These are phyloP conservation scores for Metschnikowia reukaufii DNA, from an alignment of 805 yeast genomes.

Conservation along the genomic window DNA sequence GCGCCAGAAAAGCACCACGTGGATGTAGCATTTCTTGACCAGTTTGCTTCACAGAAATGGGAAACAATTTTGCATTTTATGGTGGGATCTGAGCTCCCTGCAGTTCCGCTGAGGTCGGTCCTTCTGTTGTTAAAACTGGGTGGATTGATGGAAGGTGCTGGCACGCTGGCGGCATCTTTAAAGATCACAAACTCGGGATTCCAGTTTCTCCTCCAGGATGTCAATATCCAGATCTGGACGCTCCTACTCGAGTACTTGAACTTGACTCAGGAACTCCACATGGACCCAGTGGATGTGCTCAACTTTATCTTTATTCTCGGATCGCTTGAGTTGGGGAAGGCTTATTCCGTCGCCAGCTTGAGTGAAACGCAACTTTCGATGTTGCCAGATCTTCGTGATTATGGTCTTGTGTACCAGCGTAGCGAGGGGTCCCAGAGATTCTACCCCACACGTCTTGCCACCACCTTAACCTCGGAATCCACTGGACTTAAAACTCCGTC, in stretches of 20 bases:
- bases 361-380: constrained; percentile 80
- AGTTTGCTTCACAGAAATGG: constrained; percentile 86
- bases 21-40: constrained; percentile 65
- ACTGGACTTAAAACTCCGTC: constrained; percentile 71
- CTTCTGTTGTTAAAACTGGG: constrained; percentile 72
- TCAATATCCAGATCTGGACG: constrained; percentile 94
- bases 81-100: constrained; percentile 85
- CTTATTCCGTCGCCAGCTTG: constrained; percentile 68
- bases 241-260: constrained; percentile 81
- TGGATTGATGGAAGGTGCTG: constrained; percentile 77
- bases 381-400: constrained; percentile 87
- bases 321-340: constrained; percentile 85
- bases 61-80: constrained; percentile 93
- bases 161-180: constrained; percentile 39
- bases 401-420: constrained; percentile 78
- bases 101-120: constrained; percentile 77
- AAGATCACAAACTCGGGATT: constrained; percentile 89
- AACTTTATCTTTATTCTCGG: constrained; percentile 94
- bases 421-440: constrained; percentile 58
- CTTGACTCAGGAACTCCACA: constrained; percentile 76
- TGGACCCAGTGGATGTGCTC: constrained; percentile 95
- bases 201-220: constrained; percentile 90
- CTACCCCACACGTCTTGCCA: constrained; percentile 88
- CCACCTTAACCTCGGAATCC: constrained; percentile 83
- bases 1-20: constrained; percentile 54